phyloP scores from a whole-genome alignment of 345 rosid genomes.

The Eucalyptus pauciflora region DNA sequence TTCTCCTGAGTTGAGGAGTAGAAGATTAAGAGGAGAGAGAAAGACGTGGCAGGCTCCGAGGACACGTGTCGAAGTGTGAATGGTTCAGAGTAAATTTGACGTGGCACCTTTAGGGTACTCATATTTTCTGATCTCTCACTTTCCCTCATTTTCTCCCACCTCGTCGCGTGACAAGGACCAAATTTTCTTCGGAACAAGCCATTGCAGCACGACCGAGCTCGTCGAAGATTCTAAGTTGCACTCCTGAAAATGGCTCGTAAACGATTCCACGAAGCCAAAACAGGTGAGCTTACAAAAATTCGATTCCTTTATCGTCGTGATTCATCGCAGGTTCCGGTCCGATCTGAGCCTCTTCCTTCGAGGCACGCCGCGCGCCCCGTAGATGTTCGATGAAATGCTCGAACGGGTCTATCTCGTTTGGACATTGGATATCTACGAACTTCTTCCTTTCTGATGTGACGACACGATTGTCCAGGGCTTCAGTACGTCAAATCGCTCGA shows the following conservation, averaged over 20 bases:
- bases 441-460: not conserved
- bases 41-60: too few relatives aligned
- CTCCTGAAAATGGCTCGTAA: conserved; percentile 34
- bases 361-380: not conserved
- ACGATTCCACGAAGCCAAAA: conserved; percentile 44
- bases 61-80: accelerated
- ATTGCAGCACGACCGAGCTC: not conserved
- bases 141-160: not conserved
- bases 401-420: not conserved
- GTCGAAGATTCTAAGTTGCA: not conserved
- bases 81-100: too few relatives aligned
- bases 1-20: too few relatives aligned
- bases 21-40: too few relatives aligned
- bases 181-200: not conserved
- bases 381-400: conserved; percentile 19
- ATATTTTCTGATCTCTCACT: not conserved
- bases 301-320: not conserved
- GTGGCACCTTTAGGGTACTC: too few relatives aligned
- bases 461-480: conserved; percentile 21
- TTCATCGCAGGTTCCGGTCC: not conserved
- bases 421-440: not conserved
- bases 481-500: conserved; percentile 39
- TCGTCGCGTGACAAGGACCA: not conserved
- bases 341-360: not conserved
- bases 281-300: conserved; percentile 18